Evolutionary conservation across 331 rosid species (phyloP).

Genomic region (Telfairia occidentalis): DNA sequence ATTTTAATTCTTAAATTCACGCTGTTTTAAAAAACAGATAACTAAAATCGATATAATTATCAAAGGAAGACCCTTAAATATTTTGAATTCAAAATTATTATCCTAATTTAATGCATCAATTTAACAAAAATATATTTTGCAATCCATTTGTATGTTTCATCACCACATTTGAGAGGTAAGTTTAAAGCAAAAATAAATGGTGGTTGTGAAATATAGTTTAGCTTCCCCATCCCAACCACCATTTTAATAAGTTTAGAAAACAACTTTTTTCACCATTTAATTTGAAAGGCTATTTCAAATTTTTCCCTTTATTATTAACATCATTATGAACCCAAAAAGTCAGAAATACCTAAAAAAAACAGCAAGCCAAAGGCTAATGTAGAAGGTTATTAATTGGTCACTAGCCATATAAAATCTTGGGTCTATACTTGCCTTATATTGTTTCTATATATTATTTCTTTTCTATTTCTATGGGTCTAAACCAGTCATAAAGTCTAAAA

Average conservation of each 20-base stretch:
- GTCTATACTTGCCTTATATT: not conserved
- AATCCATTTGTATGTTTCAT: not conserved
- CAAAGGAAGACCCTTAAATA: not conserved
- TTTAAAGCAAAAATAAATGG: not conserved
- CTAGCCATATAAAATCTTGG: not conserved
- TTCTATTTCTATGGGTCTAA: not conserved
- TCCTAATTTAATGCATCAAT: not conserved
- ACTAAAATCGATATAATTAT: not conserved
- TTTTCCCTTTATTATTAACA: not conserved
- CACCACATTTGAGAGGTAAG: not conserved
- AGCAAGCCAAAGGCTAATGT: not conserved
- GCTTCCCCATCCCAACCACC: not conserved
- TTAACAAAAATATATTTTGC: not conserved
- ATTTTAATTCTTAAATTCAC: too few species aligned
- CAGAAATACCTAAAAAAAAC: not conserved
- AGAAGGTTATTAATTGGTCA: not conserved
- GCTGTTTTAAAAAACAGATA: too few species aligned
- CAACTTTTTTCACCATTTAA: not conserved
- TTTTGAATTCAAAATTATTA: not conserved
- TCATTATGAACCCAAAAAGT: not conserved
- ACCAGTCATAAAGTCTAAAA: not conserved
- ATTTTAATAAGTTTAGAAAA: not conserved
- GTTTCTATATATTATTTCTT: too few species aligned
- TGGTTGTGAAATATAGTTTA: not conserved
- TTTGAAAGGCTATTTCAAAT: not conserved